A percentile compares a stretch with the other conserved stretches of the same genome.
Conservation (phyloP, 441 rosid species). For the Pelargonium hybrid region DNA sequence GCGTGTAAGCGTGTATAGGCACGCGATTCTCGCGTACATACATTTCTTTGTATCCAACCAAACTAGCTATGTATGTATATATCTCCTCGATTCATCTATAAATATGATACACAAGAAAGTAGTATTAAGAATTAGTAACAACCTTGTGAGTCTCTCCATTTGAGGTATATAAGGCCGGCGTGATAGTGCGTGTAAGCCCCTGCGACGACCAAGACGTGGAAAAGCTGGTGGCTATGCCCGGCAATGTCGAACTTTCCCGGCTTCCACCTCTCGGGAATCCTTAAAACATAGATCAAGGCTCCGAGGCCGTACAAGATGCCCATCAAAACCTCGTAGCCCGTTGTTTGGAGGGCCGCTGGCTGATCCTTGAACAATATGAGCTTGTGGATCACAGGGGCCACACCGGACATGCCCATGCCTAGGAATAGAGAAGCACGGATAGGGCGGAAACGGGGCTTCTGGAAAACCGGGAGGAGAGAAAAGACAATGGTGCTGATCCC, state of each 20-base stretch:
- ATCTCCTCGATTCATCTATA: too few relatives aligned
- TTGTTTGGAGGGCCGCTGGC: slow-evolving; percentile 31
- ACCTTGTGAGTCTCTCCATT: slow-evolving; percentile 26
- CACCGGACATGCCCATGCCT: slow-evolving; percentile 35
- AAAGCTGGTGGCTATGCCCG: slow-evolving; percentile 42
- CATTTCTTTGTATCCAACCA: too few relatives aligned
- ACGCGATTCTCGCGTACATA: too few relatives aligned
- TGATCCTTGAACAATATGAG: slow-evolving; percentile 27
- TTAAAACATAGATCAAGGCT: slow-evolving; percentile 27
- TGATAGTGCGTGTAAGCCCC: slow-evolving; percentile 31
- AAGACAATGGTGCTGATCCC: slow-evolving; percentile 24
- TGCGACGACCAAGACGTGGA: slow-evolving; percentile 33
- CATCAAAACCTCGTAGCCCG: slow-evolving; percentile 34
- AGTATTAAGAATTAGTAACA: slow-evolving; percentile 1
- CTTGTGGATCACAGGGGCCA: slow-evolving; percentile 34
- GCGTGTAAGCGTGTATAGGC: too few relatives aligned
- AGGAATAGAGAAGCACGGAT: slow-evolving; percentile 31
- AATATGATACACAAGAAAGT: too few relatives aligned
- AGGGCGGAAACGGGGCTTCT: slow-evolving; percentile 27
- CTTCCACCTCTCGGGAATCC: slow-evolving; percentile 34
- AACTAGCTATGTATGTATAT: too few relatives aligned
- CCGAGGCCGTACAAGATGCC: slow-evolving; percentile 29
- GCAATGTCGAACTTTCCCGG: slow-evolving; percentile 41
- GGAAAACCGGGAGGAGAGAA: slow-evolving; percentile 33
- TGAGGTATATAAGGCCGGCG: slow-evolving; percentile 28